Conservation (phyloP, 2,329 filamentous ascomycete species). For the Aaosphaeria arxii region DNA sequence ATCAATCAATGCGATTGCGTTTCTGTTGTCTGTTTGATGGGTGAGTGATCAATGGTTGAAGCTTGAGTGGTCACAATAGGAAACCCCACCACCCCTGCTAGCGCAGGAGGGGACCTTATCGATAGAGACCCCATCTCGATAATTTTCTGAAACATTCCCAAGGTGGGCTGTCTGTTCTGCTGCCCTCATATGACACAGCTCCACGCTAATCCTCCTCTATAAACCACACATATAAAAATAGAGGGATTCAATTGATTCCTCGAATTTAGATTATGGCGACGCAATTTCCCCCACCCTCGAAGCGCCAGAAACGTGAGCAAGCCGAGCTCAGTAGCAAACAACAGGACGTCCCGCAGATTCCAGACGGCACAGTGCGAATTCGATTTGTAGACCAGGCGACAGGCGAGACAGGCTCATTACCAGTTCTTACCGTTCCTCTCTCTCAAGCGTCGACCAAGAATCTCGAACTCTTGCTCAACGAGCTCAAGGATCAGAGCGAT, state of each 20-base stretch:
- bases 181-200: too few relatives aligned
- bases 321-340: conserved; percentile 70
- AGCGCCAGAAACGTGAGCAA: conserved; percentile 76
- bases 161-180: too few relatives aligned
- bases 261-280: conserved; percentile 64
- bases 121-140: too few relatives aligned
- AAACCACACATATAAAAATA: too few relatives aligned
- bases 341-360: conserved; percentile 67
- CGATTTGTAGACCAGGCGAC: conserved; percentile 83
- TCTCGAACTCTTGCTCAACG: conserved; percentile 81
- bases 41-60: too few relatives aligned
- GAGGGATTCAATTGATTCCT: too few relatives aligned
- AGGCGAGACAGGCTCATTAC: conserved; percentile 65
- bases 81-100: too few relatives aligned
- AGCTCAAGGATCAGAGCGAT: conserved; percentile 65
- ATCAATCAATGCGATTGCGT: conserved; percentile 7
- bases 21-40: too few relatives aligned
- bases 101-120: too few relatives aligned
- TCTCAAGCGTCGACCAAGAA: conserved; percentile 87
- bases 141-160: too few relatives aligned
- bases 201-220: not conserved
- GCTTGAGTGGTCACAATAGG: too few relatives aligned
- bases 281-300: conserved; percentile 77
- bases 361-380: conserved; percentile 75
- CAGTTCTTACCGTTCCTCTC: conserved; percentile 69